Percentiles rank a stretch among this genome's conserved stretches.
These are phyloP conservation scores for Cryptococcus sp. DNA, from an alignment of 1,284 basidiomycete species.

Conservation along the genomic window DNA sequence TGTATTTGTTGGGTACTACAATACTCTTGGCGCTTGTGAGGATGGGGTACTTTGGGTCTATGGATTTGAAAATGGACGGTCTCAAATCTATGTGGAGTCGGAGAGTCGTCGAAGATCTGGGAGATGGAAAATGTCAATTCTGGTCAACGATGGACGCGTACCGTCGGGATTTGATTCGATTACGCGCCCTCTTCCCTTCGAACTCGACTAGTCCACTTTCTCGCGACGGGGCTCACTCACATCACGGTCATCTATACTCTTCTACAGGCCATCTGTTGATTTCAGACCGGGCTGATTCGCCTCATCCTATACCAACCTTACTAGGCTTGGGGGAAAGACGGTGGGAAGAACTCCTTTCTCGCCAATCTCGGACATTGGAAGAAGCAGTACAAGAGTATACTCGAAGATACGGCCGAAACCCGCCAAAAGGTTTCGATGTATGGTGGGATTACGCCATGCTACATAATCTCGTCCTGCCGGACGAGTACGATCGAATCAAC, in stretches of 20 bases:
- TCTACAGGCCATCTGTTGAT: conserved; percentile 42
- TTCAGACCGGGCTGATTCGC: conserved; percentile 21
- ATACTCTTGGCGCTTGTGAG: conserved; percentile 4
- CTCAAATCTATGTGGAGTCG: neutral
- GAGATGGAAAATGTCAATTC: conserved; percentile 30
- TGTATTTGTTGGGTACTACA: neutral
- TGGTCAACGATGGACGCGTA: conserved; percentile 41
- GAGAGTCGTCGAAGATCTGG: conserved; percentile 1
- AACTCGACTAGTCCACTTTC: conserved; percentile 1
- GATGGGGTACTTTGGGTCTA: neutral
- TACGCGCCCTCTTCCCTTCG: conserved; percentile 17
- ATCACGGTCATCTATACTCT: conserved; percentile 32
- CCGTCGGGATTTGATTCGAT: conserved; percentile 29
- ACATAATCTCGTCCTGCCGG: conserved; percentile 69
- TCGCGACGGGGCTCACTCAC: conserved; percentile 9
- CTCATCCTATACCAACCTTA: conserved; percentile 73
- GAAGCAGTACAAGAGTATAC: conserved; percentile 74
- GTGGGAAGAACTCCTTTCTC: conserved; percentile 61
- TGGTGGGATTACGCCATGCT: conserved; percentile 79
- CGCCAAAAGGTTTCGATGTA: conserved; percentile 78
- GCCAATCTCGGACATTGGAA: conserved; percentile 68
- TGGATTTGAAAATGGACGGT: neutral
- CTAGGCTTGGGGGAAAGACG: conserved; percentile 69
- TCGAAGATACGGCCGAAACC: conserved; percentile 65
- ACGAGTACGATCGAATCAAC: conserved; percentile 80